These are phyloP conservation scores for Aspergillus transmontanensis DNA, from an alignment of 2,329 filamentous ascomycete species.

Conservation along the genomic window DNA sequence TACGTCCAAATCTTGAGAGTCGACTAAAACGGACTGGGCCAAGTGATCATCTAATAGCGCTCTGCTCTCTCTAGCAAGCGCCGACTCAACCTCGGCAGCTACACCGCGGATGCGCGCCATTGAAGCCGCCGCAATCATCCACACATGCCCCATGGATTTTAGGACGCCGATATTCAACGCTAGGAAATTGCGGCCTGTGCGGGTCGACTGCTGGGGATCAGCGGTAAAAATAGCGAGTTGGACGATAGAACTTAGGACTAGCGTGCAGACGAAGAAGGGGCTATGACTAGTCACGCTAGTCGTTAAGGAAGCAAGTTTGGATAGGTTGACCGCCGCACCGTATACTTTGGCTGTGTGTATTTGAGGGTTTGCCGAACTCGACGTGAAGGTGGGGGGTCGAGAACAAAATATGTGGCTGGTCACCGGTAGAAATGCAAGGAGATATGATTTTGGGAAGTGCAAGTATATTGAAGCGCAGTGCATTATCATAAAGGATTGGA, in stretches of 20 bases:
- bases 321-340: background rate
- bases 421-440: constrained; percentile 7
- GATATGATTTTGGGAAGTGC: constrained; percentile 9
- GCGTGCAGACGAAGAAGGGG: constrained; percentile 11
- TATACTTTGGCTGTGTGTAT: constrained; percentile 4
- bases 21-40: background rate
- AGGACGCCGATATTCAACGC: constrained; percentile 10
- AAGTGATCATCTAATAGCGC: background rate
- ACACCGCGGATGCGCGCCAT: constrained; percentile 3
- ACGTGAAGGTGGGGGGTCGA: background rate
- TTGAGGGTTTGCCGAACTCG: constrained; percentile 1
- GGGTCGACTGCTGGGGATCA: background rate
- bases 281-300: constrained; percentile 5
- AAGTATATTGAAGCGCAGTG: constrained; percentile 14
- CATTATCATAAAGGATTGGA: constrained; percentile 12
- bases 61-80: background rate
- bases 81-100: background rate
- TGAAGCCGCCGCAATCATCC: constrained; percentile 8
- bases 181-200: constrained; percentile 2
- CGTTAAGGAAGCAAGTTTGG: constrained; percentile 5
- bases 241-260: constrained; percentile 12
- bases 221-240: constrained; percentile 7
- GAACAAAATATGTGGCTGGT: constrained; percentile 6
- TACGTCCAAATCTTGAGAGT: background rate
- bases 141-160: constrained; percentile 6